phyloP scores from a whole-genome alignment of 1,284 basidiomycete genomes.

The Puccinia novopanici region DNA sequence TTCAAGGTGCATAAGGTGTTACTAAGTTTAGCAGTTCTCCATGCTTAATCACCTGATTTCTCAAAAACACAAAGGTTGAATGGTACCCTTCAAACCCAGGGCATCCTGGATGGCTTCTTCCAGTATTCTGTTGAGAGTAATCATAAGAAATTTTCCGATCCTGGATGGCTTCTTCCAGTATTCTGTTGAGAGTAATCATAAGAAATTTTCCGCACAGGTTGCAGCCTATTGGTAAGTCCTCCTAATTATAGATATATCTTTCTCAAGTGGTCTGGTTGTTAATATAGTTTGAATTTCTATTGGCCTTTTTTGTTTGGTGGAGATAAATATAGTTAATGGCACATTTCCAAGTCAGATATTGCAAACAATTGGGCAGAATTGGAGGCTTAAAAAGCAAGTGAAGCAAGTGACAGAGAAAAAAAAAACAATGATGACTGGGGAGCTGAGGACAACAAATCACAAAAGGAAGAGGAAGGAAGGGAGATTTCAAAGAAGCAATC shows the following conservation, averaged over 20 bases:
- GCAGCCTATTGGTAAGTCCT: slow-evolving; percentile 9
- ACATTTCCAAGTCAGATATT: slow-evolving; percentile 30
- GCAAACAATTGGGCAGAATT: slow-evolving; percentile 44
- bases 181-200: slow-evolving; percentile 19
- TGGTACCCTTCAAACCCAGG: slow-evolving; percentile 34
- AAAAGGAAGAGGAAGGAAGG: too few species aligned
- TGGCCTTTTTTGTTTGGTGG: too few species aligned
- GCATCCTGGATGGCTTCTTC: slow-evolving; percentile 43
- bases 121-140: slow-evolving; percentile 33
- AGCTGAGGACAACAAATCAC: too few species aligned
- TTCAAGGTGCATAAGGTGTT: slow-evolving; percentile 50
- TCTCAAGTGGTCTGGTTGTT: too few species aligned
- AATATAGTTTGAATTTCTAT: too few species aligned
- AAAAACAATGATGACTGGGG: too few species aligned
- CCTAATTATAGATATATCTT: neutral
- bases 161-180: slow-evolving; percentile 44
- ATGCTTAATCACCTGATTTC: too few species aligned
- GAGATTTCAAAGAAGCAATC: too few species aligned
- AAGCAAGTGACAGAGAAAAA: too few species aligned
- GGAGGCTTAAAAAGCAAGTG: slow-evolving; percentile 30
- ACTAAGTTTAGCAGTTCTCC: too few species aligned
- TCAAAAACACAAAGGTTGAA: slow-evolving; percentile 55
- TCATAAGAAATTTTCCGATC: neutral
- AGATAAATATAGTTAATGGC: neutral
- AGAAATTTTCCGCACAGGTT: too few species aligned